phyloP scores from a whole-genome alignment of 1,139 yeast genomes.

The Spathaspora sp. region DNA sequence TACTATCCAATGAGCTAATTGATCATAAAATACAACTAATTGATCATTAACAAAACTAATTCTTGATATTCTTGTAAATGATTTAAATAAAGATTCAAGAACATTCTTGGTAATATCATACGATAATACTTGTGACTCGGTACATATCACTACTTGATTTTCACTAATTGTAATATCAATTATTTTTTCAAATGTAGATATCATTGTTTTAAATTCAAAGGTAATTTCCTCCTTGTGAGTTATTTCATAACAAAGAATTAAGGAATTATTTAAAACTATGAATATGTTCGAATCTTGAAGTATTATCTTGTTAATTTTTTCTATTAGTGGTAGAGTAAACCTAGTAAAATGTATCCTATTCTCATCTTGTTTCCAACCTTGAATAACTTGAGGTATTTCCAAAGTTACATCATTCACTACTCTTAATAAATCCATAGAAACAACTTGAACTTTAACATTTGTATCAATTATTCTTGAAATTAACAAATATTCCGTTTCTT shows the following conservation, averaged over 20 bases:
- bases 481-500: slow-evolving; percentile 17
- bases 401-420: slow-evolving; percentile 12
- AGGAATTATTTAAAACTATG: slow-evolving; percentile 5
- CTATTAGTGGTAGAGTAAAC: neutral
- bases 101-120: neutral
- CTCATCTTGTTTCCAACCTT: slow-evolving; percentile 10
- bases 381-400: slow-evolving; percentile 1
- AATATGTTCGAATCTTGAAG: slow-evolving; percentile 3
- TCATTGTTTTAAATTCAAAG: neutral
- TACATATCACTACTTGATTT: slow-evolving; percentile 4
- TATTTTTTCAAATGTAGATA: slow-evolving; percentile 1
- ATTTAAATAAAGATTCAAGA: neutral
- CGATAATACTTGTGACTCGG: slow-evolving; percentile 4
- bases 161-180: neutral
- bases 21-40: neutral
- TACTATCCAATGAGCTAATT: neutral
- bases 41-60: neutral
- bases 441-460: slow-evolving; percentile 16
- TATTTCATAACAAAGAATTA: slow-evolving; percentile 2
- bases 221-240: neutral
- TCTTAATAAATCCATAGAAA: slow-evolving; percentile 21
- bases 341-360: neutral
- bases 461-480: slow-evolving; percentile 13
- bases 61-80: slow-evolving; percentile 3
- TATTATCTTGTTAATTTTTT: slow-evolving; percentile 1